Evolutionary conservation across 2,329 filamentous ascomycete genomes (phyloP).

Genomic region (Clarireedia homoeocarpa): DNA sequence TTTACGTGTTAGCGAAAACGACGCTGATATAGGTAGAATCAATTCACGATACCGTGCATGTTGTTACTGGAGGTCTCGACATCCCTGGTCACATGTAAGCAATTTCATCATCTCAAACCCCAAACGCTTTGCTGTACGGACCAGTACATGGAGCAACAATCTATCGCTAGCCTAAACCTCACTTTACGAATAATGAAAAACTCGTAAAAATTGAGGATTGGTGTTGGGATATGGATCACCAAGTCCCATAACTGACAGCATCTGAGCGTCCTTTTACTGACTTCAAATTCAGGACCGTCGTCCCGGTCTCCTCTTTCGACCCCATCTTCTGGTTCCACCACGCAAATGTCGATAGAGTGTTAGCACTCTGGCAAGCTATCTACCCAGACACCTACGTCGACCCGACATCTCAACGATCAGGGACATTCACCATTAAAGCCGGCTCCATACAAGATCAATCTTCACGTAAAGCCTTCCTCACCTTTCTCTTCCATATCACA

Average conservation of each 20-base stretch:
- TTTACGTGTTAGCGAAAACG: neutral
- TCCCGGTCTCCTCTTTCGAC: constrained; percentile 65
- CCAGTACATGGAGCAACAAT: no score
- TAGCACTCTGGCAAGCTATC: constrained; percentile 69
- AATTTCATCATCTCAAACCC: neutral
- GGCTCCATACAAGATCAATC: neutral
- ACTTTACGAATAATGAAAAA: no score
- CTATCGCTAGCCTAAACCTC: no score
- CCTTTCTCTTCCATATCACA: no score
- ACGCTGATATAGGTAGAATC: constrained; percentile 5
- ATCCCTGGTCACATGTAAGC: constrained; percentile 7
- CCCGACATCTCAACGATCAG: constrained; percentile 42
- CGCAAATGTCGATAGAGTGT: constrained; percentile 61
- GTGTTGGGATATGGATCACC: no score
- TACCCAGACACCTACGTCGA: constrained; percentile 60
- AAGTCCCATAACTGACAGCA: no score
- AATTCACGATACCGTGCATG: constrained; percentile 5
- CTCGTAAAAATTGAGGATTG: no score
- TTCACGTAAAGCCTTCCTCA: neutral
- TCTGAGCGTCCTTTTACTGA: neutral
- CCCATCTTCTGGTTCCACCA: constrained; percentile 41
- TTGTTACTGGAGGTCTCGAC: neutral
- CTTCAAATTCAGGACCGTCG: constrained; percentile 33
- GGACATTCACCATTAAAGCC: constrained; percentile 51
- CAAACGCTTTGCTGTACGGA: neutral